Conservation (phyloP, 2,329 filamentous ascomycete species). For the Amesomyces nigricolor region DNA sequence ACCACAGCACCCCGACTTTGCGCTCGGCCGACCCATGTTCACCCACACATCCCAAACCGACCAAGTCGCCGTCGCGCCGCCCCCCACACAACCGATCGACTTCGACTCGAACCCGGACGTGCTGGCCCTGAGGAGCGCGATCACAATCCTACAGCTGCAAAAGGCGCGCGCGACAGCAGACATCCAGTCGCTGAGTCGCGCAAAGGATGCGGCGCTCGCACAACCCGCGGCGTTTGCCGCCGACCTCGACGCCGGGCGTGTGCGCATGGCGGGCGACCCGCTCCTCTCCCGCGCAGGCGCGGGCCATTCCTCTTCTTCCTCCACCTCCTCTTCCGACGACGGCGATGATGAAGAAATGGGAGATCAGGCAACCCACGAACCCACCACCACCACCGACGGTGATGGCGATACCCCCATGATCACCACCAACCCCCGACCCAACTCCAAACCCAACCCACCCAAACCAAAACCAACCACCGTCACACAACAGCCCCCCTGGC, state of each 20-base stretch:
- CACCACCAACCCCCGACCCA: not conserved
- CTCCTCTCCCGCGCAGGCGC: slow-evolving; percentile 13
- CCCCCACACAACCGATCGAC: slow-evolving; percentile 48
- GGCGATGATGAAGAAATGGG: not conserved
- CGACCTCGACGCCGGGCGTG: slow-evolving; percentile 59
- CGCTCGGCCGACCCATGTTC: slow-evolving; percentile 35
- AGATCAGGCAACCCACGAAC: not conserved
- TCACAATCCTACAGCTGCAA: slow-evolving; percentile 83
- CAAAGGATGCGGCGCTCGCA: slow-evolving; percentile 64
- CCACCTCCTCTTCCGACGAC: not conserved
- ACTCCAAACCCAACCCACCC: not conserved
- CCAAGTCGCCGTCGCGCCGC: slow-evolving; percentile 41
- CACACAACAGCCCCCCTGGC: slow-evolving; percentile 42
- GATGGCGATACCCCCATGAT: slow-evolving; percentile 26
- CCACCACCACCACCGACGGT: slow-evolving; percentile 11
- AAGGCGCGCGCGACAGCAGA: slow-evolving; percentile 71
- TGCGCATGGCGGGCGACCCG: slow-evolving; percentile 39
- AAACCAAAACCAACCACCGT: not conserved
- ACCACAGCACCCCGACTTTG: slow-evolving; percentile 25
- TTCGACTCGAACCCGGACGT: slow-evolving; percentile 73
- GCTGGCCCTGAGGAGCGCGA: slow-evolving; percentile 77
- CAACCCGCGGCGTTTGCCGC: slow-evolving; percentile 67
- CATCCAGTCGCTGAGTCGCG: slow-evolving; percentile 61
- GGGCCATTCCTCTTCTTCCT: slow-evolving; percentile 3
- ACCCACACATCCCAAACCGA: slow-evolving; percentile 40